Evolutionary conservation across 352 stramenopile species (phyloP), one percentile per base, ranked within the genome.

Genomic region (Hyaloperonospora brassicae): DNA sequence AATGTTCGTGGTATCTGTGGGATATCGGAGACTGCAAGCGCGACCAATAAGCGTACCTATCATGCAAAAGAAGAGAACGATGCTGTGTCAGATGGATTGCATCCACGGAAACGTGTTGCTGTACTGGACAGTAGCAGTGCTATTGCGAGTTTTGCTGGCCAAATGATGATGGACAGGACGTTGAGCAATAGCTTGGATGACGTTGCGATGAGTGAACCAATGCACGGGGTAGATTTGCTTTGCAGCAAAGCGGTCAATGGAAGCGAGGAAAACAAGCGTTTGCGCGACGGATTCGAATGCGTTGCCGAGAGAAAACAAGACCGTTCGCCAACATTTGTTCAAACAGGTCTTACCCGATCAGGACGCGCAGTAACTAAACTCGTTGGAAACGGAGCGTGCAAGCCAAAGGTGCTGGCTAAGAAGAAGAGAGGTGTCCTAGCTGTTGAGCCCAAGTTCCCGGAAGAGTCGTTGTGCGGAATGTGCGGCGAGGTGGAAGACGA

Each of bases 401-500:
- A 59, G 27, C 51, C 64, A 0, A 43, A 64, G 10, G 61, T 49
- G n/a, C 23, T 52, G 1, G 22, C 39, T 17, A 63, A 55, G 2
- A 61, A 65, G 23, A 79, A 70, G 41, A 86, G 72, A 34, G 47
- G 56, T 5, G 31, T 27, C 1, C 14, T 39, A 8, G 2, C 24
- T 50, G 9, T 60, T 21, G 58, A 68, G 27, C 63, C 63, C 10
- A 84, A 84, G 43, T 65, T 75, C n/a, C 72, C 74, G 11, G 82
- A 93, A 68, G 81, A 92, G 30, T 76, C 87, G 54, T 45, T 91
- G 25, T 95, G 85, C 47, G 76, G 63, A 6, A 61, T 78, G 35
- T 95, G 85, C 52, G 73, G 84, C 23, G 77, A 93, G 59, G 86
- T 89, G 50, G 84, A 95, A 47, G 83, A 92, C 60, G 81, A 89